Conservation (phyloP, 164 flowering plant genomes). For the Magnolia kwangsiensis region DNA sequence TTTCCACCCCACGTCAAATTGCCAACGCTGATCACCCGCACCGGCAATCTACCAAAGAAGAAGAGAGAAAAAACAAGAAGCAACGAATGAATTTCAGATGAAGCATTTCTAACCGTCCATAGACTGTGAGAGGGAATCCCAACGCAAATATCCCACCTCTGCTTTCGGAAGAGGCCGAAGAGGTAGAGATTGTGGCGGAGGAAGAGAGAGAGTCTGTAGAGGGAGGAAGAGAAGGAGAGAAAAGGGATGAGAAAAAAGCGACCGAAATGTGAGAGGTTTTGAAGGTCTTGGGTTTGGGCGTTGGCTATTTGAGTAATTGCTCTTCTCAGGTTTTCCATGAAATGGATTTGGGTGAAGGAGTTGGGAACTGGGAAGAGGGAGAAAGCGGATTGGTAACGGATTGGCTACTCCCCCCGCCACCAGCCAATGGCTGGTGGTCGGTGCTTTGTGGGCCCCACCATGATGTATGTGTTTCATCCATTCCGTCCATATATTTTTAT, state of each 20-base stretch:
- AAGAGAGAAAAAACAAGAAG: neutral
- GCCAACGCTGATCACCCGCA: conserved; percentile 89
- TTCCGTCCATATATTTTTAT: too few relatives aligned
- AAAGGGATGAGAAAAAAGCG: conserved; percentile 48
- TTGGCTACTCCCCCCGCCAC: too few relatives aligned
- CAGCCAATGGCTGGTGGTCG: too few relatives aligned
- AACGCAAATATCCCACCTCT: conserved; percentile 31
- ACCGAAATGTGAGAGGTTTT: conserved; percentile 34
- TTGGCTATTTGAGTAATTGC: conserved; percentile 54
- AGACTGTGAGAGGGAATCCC: neutral
- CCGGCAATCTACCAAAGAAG: conserved; percentile 52
- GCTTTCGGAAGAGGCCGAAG: conserved; percentile 35
- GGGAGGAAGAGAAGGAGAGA: conserved; percentile 53
- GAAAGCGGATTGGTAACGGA: too few relatives aligned
- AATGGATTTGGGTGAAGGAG: neutral
- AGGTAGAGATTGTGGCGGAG: conserved; percentile 49
- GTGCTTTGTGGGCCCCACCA: too few relatives aligned
- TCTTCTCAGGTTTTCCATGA: conserved; percentile 50
- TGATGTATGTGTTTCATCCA: too few relatives aligned
- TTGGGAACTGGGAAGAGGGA: too few relatives aligned
- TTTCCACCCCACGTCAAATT: conserved; percentile 98
- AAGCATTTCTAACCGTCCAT: neutral
- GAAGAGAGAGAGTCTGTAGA: conserved; percentile 48
- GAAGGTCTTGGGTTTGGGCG: conserved; percentile 22
- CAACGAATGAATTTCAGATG: neutral